A percentile compares a stretch with the other conserved stretches of the same genome.
phyloP scores from a whole-genome alignment of 345 rosid genomes.

The Alliaria petiolata region DNA sequence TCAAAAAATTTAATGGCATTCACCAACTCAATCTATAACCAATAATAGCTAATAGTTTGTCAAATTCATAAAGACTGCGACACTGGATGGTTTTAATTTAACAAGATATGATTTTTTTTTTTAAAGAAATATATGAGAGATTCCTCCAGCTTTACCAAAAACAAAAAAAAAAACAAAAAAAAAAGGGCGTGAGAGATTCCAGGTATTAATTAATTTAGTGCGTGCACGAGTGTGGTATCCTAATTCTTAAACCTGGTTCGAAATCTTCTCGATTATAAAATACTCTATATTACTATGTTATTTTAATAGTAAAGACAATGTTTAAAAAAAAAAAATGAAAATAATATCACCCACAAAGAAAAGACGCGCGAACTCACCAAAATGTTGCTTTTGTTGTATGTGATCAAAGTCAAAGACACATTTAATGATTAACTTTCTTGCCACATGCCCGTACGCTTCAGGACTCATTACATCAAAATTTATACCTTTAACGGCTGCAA shows the following conservation, averaged over 20 bases:
- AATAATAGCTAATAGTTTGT: neutral
- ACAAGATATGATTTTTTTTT: neutral
- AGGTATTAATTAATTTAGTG: neutral
- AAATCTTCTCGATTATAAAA: neutral
- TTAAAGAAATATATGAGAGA: neutral
- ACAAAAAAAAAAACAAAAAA: no score
- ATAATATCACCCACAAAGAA: neutral
- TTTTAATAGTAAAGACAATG: neutral
- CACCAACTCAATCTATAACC: neutral
- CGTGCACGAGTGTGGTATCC: conserved; percentile 30
- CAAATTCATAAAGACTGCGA: neutral
- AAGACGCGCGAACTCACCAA: neutral
- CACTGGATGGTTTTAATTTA: neutral
- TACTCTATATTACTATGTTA: neutral
- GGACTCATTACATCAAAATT: neutral
- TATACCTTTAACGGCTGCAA: neutral
- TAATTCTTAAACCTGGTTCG: conserved; percentile 10
- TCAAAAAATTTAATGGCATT: neutral
- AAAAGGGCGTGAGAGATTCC: neutral
- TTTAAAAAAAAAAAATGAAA: neutral
- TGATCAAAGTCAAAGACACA: conserved; percentile 23
- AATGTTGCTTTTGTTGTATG: conserved; percentile 10
- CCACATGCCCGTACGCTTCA: conserved; percentile 13
- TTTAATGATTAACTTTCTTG: neutral
- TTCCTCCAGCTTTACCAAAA: no score